Evolutionary conservation across 768 basidiomycete genomes (phyloP), one percentile per base, ranked within the genome.

Genomic region (Pleurotus tuber-regium): DNA sequence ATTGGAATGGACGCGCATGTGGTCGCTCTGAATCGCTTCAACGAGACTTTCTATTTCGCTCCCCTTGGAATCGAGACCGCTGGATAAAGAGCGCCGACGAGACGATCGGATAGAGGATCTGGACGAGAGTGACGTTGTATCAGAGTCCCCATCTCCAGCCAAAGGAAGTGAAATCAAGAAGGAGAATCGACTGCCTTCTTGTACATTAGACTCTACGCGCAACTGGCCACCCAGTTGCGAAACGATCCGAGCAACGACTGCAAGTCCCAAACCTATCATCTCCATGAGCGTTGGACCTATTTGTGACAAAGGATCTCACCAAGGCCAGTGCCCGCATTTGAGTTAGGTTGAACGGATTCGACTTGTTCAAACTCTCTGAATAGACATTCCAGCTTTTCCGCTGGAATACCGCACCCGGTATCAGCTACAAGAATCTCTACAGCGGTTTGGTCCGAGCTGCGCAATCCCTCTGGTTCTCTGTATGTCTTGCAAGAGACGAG

Each of bases 321-420:
- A 30, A 84, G 73, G 7, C 81, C 82, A 10, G 58, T 59, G 35
- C 58, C n/a, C n/a, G n/a, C n/a, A n/a, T n/a, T 63, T 18, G 64
- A 58, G 56, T 65, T 72, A 7, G 74, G 62, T 47, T 75, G 70
- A 16, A 71, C 66, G 1, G 72, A 75, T 59, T 87, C 87, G 7
- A 89, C 85, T 56, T 87, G 83, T 64, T 90, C 87, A 49, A 92
- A 86, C 54, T 89, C 86, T 53, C 87, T 72, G 67, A 92, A 91
- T 44, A 92, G 87, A 47, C 77, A 81, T 62, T 87, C 85, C 14
- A 92, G 73, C 63, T 85, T 86, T 11, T 73, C 74, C 5, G 72
- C 65, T 0, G 80, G 60, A 39, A 93, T 91, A 3, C 89, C 90
- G 53, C 78, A 79, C 0, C 88, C 88, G 2, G 87, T 86, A 56